Evolutionary conservation across 371 early-diverging fungal genomes (phyloP).

Genomic region (Mortierella sp.): DNA sequence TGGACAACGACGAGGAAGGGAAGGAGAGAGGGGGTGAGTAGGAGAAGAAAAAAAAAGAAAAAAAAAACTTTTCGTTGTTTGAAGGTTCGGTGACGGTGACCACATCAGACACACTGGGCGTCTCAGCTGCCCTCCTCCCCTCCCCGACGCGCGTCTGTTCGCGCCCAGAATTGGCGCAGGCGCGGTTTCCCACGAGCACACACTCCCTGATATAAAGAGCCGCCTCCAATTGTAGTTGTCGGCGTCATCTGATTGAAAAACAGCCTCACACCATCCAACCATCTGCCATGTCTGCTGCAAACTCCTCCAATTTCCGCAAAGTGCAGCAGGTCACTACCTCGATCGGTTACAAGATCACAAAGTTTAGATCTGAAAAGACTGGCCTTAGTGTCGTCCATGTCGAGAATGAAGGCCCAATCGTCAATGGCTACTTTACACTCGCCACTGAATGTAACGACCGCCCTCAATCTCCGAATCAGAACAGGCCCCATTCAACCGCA

Average conservation of each 20-base stretch:
- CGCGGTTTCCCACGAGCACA: too few species aligned
- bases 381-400: slow-evolving; percentile 70
- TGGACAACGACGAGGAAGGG: not conserved
- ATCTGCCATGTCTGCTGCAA: not conserved
- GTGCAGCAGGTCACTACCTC: slow-evolving; percentile 40
- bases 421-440: slow-evolving; percentile 71
- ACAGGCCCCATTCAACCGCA: too few species aligned
- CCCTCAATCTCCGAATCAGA: too few species aligned
- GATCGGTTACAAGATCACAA: slow-evolving; percentile 56
- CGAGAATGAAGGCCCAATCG: slow-evolving; percentile 73
- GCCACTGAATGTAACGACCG: slow-evolving; percentile 69
- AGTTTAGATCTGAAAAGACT: slow-evolving; percentile 64
- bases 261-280: not conserved
- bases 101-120: not conserved
- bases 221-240: not conserved
- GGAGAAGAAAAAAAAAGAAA: not conserved
- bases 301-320: slow-evolving; percentile 42
- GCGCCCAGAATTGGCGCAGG: too few species aligned
- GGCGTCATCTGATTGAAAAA: not conserved
- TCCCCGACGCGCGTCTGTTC: not conserved
- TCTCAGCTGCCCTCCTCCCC: not conserved
- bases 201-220: not conserved
- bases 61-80: not conserved
- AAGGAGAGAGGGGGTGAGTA: not conserved
- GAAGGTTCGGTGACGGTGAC: not conserved